phyloP scores from a whole-genome alignment of 805 yeast species.

The Blastobotrys mokoenaii region DNA sequence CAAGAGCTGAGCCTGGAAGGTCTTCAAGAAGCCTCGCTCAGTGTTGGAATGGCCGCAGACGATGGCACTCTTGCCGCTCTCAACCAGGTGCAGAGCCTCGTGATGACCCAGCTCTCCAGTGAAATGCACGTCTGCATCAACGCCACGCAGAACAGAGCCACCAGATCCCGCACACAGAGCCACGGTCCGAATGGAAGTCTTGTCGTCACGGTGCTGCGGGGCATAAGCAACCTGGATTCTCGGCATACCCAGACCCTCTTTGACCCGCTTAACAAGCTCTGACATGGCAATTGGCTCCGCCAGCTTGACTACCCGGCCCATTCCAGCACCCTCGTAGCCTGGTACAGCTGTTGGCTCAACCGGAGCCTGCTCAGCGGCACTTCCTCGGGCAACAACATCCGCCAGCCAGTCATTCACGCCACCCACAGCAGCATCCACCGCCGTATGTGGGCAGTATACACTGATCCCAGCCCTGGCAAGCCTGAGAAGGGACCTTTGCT shows the following conservation, averaged over 20 bases:
- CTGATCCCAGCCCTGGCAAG: constrained; percentile 71
- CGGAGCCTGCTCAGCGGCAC: constrained; percentile 26
- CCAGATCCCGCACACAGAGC: constrained; percentile 98
- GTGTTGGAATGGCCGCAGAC: constrained; percentile 88
- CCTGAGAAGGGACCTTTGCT: constrained; percentile 66
- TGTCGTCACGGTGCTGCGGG: constrained; percentile 22
- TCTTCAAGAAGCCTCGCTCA: constrained; percentile 71
- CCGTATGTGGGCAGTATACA: constrained; percentile 94
- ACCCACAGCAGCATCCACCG: constrained; percentile 84
- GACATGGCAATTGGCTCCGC: constrained; percentile 35
- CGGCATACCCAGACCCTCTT: constrained; percentile 41
- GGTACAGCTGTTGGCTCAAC: constrained; percentile 36
- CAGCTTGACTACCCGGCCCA: constrained; percentile 65
- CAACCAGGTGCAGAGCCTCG: constrained; percentile 66
- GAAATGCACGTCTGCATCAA: constrained; percentile 59
- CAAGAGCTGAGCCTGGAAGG: constrained; percentile 42
- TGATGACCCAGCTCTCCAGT: constrained; percentile 97
- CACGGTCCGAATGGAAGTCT: constrained; percentile 32
- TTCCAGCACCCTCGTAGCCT: constrained; percentile 53
- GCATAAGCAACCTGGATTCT: constrained; percentile 57
- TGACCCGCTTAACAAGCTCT: constrained; percentile 43
- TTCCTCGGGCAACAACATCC: constrained; percentile 41
- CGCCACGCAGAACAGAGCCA: constrained; percentile 52
- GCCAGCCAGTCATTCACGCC: constrained; percentile 94
- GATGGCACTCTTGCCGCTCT: constrained; percentile 62